phyloP scores from a whole-genome alignment of 495 filamentous ascomycete genomes.

The Tuber brumale region DNA sequence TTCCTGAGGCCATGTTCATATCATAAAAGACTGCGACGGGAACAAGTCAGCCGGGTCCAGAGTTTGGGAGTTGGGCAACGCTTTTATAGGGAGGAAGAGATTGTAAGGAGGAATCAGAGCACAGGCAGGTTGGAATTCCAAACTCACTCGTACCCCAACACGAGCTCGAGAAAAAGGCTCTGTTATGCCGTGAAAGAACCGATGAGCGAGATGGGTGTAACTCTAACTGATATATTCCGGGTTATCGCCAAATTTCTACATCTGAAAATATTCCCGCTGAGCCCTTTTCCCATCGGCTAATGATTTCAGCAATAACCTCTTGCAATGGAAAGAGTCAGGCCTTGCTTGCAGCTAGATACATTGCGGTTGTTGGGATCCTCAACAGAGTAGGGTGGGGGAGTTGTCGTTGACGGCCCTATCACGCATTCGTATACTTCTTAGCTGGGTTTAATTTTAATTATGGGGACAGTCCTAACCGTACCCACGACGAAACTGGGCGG shows the following conservation, averaged over 20 bases:
- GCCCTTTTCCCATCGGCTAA: neutral
- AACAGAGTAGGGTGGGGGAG: neutral
- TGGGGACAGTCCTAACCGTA: neutral
- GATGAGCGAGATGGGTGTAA: neutral
- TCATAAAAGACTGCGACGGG: neutral
- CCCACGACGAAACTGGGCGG: too few relatives aligned
- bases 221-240: neutral
- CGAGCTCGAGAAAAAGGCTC: neutral
- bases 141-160: neutral
- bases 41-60: neutral
- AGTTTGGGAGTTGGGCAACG: neutral
- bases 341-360: neutral
- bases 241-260: slow-evolving; percentile 4
- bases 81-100: neutral
- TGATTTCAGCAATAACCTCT: neutral
- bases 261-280: slow-evolving; percentile 1
- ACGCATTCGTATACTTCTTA: neutral
- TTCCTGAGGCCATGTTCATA: neutral
- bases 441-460: neutral
- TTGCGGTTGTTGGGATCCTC: neutral
- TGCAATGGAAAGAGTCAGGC: neutral
- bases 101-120: neutral
- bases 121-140: neutral
- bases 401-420: neutral
- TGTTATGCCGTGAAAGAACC: neutral